These are phyloP conservation scores for Fusarium haematococcum DNA, from an alignment of 2,329 filamentous ascomycete species.

Conservation along the genomic window DNA sequence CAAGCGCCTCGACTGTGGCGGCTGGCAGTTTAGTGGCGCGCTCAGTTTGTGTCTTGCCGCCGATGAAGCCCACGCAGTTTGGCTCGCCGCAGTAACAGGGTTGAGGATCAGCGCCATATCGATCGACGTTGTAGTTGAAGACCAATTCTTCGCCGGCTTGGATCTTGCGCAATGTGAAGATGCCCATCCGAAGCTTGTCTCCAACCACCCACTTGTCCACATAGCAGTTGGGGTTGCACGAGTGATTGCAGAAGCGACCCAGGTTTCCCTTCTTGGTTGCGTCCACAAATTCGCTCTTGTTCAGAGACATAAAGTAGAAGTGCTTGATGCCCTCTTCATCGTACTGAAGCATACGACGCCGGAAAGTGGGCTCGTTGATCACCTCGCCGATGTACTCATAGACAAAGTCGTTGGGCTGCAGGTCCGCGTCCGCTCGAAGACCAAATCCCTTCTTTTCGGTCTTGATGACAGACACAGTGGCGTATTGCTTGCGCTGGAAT, in stretches of 20 bases:
- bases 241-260: constrained; percentile 98
- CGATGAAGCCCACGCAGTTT: constrained; percentile 96
- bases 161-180: constrained; percentile 89
- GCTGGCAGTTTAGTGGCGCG: constrained; percentile 91
- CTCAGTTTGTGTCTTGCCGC: constrained; percentile 97
- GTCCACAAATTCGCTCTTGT: constrained; percentile 95
- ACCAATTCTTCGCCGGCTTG: constrained; percentile 93
- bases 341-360: constrained; percentile 91
- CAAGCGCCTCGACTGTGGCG: constrained; percentile 92
- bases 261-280: constrained; percentile 97
- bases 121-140: constrained; percentile 99
- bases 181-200: constrained; percentile 97
- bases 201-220: constrained; percentile 99
- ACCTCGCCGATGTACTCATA: constrained; percentile 99
- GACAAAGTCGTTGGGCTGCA: constrained; percentile 90
- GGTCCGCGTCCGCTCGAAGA: constrained; percentile 81
- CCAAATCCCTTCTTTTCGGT: constrained; percentile 98
- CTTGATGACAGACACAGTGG: constrained; percentile 93
- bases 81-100: constrained; percentile 95
- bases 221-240: constrained; percentile 98
- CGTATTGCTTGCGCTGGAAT: constrained; percentile 91
- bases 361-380: constrained; percentile 92
- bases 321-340: constrained; percentile 97
- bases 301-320: constrained; percentile 99
- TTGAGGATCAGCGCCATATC: constrained; percentile 96